These are phyloP conservation scores for Wickerhamiella shivajii DNA, from an alignment of 805 yeast genomes.

Conservation along the genomic window DNA sequence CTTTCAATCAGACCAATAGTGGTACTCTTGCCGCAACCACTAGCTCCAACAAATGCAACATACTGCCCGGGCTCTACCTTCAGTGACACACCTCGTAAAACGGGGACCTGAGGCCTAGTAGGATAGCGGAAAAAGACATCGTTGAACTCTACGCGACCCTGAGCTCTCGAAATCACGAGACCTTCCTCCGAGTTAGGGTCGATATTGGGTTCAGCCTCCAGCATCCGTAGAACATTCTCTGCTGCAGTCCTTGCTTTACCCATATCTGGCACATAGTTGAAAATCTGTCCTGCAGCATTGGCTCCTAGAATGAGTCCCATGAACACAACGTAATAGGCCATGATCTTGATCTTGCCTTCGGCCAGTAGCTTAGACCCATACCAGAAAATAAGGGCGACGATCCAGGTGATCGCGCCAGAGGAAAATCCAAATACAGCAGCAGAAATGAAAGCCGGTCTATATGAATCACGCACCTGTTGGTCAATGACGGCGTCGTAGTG, in stretches of 20 bases:
- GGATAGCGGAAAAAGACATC: constrained; percentile 55
- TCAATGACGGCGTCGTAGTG: constrained; percentile 22
- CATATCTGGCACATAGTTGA: constrained; percentile 32
- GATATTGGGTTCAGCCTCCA: constrained; percentile 23
- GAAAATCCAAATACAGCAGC: constrained; percentile 26
- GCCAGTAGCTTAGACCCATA: constrained; percentile 28
- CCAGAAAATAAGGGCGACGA: constrained; percentile 31
- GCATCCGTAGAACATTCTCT: constrained; percentile 21
- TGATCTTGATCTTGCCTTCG: constrained; percentile 20
- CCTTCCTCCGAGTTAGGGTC: constrained; percentile 24
- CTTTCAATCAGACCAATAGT: constrained; percentile 37
- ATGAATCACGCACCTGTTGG: constrained; percentile 21
- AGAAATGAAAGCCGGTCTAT: constrained; percentile 21
- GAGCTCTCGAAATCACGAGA: constrained; percentile 19
- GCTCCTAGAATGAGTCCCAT: constrained; percentile 28
- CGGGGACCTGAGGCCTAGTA: constrained; percentile 36
- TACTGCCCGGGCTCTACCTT: constrained; percentile 34
- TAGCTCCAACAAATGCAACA: constrained; percentile 56
- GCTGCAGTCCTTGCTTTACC: constrained; percentile 30
- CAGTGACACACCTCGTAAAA: constrained; percentile 37
- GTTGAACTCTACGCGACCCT: constrained; percentile 40
- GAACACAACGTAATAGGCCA: constrained; percentile 28
- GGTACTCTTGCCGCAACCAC: constrained; percentile 50
- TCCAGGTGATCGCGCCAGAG: constrained; percentile 29
- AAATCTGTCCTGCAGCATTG: constrained; percentile 25